Conservation (phyloP, 768 basidiomycete genomes). For the Grammothele lineata region DNA sequence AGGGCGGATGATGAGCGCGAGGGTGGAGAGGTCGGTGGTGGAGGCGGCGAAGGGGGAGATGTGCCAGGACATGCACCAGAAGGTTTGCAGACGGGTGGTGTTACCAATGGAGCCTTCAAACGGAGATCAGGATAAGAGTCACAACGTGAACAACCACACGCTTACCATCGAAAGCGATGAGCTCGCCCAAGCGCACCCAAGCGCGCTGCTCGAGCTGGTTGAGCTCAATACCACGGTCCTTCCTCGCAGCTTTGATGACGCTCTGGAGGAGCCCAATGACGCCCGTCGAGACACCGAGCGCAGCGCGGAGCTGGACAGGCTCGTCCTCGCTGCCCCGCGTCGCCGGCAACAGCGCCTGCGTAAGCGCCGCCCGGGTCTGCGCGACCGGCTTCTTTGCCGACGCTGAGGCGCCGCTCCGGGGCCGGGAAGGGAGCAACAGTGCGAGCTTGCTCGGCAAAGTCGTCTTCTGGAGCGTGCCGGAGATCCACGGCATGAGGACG, state of each 20-base stretch:
- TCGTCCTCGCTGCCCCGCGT: constrained; percentile 36
- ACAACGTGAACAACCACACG: background rate
- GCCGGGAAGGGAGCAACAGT: background rate
- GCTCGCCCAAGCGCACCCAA: constrained; percentile 49
- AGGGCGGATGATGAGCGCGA: constrained; percentile 51
- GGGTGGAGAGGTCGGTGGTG: constrained; percentile 49
- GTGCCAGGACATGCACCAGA: constrained; percentile 44
- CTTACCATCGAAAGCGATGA: constrained; percentile 38
- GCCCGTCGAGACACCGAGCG: constrained; percentile 37
- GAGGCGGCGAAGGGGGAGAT: constrained; percentile 36
- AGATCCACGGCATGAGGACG: constrained; percentile 47
- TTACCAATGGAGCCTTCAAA: constrained; percentile 27
- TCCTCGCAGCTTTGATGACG: constrained; percentile 25
- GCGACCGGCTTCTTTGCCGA: constrained; percentile 6
- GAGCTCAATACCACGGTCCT: constrained; percentile 31
- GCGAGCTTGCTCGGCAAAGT: constrained; percentile 9
- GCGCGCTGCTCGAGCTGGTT: constrained; percentile 43
- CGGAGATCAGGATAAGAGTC: constrained; percentile 5
- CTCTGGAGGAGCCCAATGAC: constrained; percentile 32
- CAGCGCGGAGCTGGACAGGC: constrained; percentile 32
- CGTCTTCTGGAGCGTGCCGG: constrained; percentile 21
- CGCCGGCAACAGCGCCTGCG: constrained; percentile 29
- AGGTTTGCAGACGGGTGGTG: constrained; percentile 48
- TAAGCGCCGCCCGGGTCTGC: constrained; percentile 23
- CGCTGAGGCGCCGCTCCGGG: background rate